Evolutionary conservation across 192 early-diverging fungal genomes (phyloP).

Genomic region (Polychytrium aggregatum): DNA sequence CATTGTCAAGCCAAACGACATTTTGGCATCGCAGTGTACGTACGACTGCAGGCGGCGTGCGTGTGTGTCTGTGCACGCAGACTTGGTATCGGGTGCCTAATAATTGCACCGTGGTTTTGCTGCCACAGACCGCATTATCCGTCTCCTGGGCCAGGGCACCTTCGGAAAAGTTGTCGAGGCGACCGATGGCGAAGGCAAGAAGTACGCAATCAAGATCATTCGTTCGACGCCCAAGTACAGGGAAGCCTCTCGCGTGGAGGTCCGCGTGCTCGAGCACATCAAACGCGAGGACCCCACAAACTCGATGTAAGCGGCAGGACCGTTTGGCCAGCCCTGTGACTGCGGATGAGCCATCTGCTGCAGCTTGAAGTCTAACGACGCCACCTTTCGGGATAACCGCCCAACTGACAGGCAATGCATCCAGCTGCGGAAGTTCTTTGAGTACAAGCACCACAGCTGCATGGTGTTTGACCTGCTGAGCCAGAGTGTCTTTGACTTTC

Average conservation of each 20-base stretch:
- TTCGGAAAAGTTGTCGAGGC: slow-evolving; percentile 96
- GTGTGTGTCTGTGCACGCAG: too few species aligned
- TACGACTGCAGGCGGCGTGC: too few species aligned
- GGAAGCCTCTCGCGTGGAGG: slow-evolving; percentile 84
- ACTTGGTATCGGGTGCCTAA: too few species aligned
- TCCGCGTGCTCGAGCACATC: slow-evolving; percentile 71
- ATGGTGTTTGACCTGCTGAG: slow-evolving; percentile 94
- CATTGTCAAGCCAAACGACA: slow-evolving; percentile 62
- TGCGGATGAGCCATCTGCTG: too few species aligned
- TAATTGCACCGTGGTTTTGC: too few species aligned
- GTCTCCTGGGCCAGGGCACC: slow-evolving; percentile 88
- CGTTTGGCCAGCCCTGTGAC: too few species aligned
- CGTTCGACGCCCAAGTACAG: slow-evolving; percentile 87
- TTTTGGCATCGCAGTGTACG: too few species aligned
- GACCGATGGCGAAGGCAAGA: slow-evolving; percentile 36
- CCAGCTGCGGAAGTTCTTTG: slow-evolving; percentile 72
- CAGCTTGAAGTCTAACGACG: too few species aligned
- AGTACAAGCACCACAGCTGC: slow-evolving; percentile 86
- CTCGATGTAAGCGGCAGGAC: slow-evolving; percentile 56
- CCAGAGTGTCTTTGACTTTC: slow-evolving; percentile 84
- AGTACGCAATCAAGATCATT: slow-evolving; percentile 85
- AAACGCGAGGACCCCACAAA: slow-evolving; percentile 72
- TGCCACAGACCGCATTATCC: too few species aligned
- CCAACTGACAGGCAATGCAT: slow-evolving; percentile 81
- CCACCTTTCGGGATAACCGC: too few species aligned